These are phyloP conservation scores for Aspergillus sp. DNA, from an alignment of 2,329 filamentous ascomycete species.

Conservation along the genomic window DNA sequence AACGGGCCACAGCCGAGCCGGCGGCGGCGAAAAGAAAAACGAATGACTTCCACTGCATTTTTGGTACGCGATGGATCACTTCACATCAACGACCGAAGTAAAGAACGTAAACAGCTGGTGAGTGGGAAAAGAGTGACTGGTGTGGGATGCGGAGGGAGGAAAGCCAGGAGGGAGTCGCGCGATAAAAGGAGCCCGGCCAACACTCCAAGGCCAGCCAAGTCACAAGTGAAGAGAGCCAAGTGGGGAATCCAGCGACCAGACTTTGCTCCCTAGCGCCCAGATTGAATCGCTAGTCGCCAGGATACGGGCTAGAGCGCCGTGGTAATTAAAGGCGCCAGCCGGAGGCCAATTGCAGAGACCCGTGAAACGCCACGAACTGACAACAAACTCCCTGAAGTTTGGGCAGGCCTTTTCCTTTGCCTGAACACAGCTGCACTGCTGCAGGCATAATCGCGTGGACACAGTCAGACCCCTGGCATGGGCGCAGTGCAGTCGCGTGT, in stretches of 20 bases:
- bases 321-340: constrained; percentile 4
- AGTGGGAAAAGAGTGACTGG: not conserved
- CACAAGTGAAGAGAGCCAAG: not conserved
- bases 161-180: not conserved
- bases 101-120: constrained; percentile 7
- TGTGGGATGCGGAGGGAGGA: not conserved
- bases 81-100: constrained; percentile 6
- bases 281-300: constrained; percentile 8
- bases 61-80: constrained; percentile 8
- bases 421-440: too few relatives aligned
- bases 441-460: not conserved
- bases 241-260: not conserved
- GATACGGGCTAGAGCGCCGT: not conserved
- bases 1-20: constrained; percentile 24
- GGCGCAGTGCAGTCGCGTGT: not conserved
- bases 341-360: constrained; percentile 1
- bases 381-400: too few relatives aligned
- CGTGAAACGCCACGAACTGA: too few relatives aligned
- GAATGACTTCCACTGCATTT: constrained; percentile 33
- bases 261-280: constrained; percentile 4
- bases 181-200: not conserved
- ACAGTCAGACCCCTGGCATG: not conserved
- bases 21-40: constrained; percentile 26
- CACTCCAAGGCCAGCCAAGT: too few relatives aligned
- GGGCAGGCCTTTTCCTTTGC: too few relatives aligned